A percentile compares a stretch with the other conserved stretches of the same genome.
Evolutionary conservation across 2,329 filamentous ascomycete genomes (phyloP).

Genomic region (Trichoderma koningii): DNA sequence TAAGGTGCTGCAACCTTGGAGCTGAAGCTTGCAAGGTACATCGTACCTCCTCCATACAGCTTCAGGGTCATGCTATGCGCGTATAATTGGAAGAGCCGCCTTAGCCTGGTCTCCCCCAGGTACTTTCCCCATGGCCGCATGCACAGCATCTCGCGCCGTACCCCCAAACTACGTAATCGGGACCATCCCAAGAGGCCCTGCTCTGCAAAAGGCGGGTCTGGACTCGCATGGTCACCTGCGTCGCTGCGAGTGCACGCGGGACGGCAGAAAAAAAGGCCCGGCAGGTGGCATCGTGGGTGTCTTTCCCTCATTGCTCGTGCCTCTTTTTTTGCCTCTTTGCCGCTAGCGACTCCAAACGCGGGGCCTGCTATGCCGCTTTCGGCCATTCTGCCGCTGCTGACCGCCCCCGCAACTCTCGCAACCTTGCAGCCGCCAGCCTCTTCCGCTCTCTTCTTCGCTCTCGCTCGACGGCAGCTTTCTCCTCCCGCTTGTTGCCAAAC

Average conservation of each 20-base stretch:
- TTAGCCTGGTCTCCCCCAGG: neutral
- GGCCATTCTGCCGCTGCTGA: constrained; percentile 35
- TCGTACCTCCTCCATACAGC: neutral
- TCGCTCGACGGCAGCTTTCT: constrained; percentile 17
- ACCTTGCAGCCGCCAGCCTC: constrained; percentile 30
- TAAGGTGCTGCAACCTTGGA: neutral
- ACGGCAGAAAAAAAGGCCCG: constrained; percentile 1
- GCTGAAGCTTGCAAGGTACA: no score
- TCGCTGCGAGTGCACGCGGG: constrained; percentile 12
- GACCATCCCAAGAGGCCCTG: neutral
- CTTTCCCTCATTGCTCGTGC: constrained; percentile 1
- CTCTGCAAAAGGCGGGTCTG: constrained; percentile 9
- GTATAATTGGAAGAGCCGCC: neutral
- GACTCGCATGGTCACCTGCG: constrained; percentile 22
- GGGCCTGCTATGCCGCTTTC: constrained; percentile 22
- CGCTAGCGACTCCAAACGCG: constrained; percentile 19
- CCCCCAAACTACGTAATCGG: constrained; percentile 13
- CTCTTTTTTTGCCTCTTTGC: constrained; percentile 22
- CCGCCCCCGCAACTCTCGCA: constrained; percentile 30
- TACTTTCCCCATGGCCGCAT: neutral
- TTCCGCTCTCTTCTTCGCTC: constrained; percentile 21
- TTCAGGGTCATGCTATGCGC: neutral
- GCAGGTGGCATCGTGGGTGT: neutral
- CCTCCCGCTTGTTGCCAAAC: constrained; percentile 7
- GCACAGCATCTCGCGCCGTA: neutral